A percentile compares a stretch with the other conserved stretches of the same genome.
Conservation (phyloP, 345 rosid genomes). For the Eutrema yunnanense region DNA sequence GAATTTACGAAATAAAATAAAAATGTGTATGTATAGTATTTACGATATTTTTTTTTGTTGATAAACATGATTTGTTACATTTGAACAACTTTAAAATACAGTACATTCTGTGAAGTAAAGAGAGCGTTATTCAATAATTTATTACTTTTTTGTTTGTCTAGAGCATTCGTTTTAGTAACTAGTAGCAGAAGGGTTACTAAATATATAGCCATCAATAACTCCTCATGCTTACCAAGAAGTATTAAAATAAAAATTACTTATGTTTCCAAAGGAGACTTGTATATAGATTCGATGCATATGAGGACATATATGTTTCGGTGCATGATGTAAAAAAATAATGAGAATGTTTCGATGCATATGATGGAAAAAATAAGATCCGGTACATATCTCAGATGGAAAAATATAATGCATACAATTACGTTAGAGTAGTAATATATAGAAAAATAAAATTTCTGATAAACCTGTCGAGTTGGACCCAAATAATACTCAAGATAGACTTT, state of each 20-base stretch:
- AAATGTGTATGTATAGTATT: background rate
- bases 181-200: background rate
- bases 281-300: background rate
- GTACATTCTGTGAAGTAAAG: background rate
- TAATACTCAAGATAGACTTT: slow-evolving; percentile 16
- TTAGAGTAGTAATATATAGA: background rate
- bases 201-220: background rate
- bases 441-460: background rate
- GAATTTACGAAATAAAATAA: background rate
- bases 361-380: background rate
- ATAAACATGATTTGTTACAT: background rate
- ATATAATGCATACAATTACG: slow-evolving; percentile 8
- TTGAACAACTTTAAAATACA: background rate
- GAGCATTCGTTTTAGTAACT: background rate
- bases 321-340: background rate
- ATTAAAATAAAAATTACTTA: background rate
- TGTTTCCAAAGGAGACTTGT: background rate
- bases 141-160: too few relatives aligned
- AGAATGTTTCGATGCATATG: background rate
- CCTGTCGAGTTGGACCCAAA: slow-evolving; percentile 36
- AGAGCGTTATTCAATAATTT: background rate
- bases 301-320: background rate
- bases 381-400: background rate
- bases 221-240: background rate
- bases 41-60: background rate